Conservation (phyloP, 371 early-diverging fungal genomes). For the Chytridiales sp. region DNA sequence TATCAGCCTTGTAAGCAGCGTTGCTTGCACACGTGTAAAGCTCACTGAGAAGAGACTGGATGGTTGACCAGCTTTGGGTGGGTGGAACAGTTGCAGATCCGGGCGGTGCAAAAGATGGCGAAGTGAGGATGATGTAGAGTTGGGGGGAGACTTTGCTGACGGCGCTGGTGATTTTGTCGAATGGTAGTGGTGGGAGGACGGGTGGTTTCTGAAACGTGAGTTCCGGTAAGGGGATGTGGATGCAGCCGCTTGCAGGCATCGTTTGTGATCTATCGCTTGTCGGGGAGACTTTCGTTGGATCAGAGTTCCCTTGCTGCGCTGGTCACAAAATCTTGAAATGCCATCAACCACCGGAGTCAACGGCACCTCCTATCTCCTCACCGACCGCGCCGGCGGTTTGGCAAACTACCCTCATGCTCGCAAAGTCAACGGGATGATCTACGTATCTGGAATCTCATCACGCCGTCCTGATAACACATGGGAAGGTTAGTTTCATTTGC, state of each 20-base stretch:
- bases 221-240: not conserved
- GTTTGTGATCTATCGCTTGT: not conserved
- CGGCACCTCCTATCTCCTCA: conserved; percentile 52
- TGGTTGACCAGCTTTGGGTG: conserved; percentile 6
- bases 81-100: conserved; percentile 21
- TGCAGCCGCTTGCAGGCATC: conserved; percentile 1
- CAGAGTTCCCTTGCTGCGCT: not conserved
- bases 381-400: conserved; percentile 57
- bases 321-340: not conserved
- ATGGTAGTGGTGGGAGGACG: no score
- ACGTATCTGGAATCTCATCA: conserved; percentile 63
- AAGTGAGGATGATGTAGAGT: not conserved
- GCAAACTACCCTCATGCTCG: conserved; percentile 70
- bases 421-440: conserved; percentile 54
- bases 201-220: no score
- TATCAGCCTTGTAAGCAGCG: conserved; percentile 14
- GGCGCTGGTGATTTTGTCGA: not conserved
- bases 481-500: conserved; percentile 31
- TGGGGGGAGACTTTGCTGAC: not conserved
- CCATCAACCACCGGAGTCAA: conserved; percentile 29
- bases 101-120: not conserved
- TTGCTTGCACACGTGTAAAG: conserved; percentile 29
- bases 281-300: not conserved
- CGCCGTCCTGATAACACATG: conserved; percentile 62
- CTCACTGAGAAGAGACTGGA: conserved; percentile 1